Conservation (phyloP, 2,329 filamentous ascomycete species). For the Monosporascus sp. region DNA sequence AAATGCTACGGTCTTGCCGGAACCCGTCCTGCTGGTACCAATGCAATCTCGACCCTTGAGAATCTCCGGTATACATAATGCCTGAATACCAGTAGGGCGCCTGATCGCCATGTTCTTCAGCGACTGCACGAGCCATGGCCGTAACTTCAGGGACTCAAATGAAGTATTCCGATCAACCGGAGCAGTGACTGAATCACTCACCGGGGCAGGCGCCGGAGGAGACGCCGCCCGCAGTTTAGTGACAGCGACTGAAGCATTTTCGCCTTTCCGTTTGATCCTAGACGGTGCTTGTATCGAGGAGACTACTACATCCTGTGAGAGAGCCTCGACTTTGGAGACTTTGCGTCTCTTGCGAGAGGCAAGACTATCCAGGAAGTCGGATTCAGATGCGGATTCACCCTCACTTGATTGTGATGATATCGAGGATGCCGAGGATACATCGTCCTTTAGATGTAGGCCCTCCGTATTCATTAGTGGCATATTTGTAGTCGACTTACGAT, state of each 20-base stretch:
- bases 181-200: slow-evolving; percentile 32
- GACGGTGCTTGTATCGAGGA: slow-evolving; percentile 47
- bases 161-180: slow-evolving; percentile 53
- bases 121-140: slow-evolving; percentile 83
- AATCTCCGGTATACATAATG: slow-evolving; percentile 87
- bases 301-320: slow-evolving; percentile 30
- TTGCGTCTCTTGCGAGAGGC: slow-evolving; percentile 31
- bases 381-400: slow-evolving; percentile 26
- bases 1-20: slow-evolving; percentile 95
- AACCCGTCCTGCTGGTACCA: slow-evolving; percentile 89
- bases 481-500: not conserved
- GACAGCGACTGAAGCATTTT: slow-evolving; percentile 7
- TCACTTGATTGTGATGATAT: slow-evolving; percentile 8
- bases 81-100: slow-evolving; percentile 87
- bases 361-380: slow-evolving; percentile 41
- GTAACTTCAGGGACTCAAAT: slow-evolving; percentile 68
- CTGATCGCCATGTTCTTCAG: slow-evolving; percentile 74
- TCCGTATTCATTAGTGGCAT: slow-evolving; percentile 11
- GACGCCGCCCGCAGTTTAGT: slow-evolving; percentile 8
- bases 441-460: slow-evolving; percentile 13
- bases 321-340: slow-evolving; percentile 21
- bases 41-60: slow-evolving; percentile 89
- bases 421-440: slow-evolving; percentile 7
- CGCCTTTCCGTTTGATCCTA: slow-evolving; percentile 39
- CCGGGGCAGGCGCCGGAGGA: slow-evolving; percentile 11